Evolutionary conservation across 2,329 filamentous ascomycete genomes (phyloP).

Genomic region (Talaromyces piceae): DNA sequence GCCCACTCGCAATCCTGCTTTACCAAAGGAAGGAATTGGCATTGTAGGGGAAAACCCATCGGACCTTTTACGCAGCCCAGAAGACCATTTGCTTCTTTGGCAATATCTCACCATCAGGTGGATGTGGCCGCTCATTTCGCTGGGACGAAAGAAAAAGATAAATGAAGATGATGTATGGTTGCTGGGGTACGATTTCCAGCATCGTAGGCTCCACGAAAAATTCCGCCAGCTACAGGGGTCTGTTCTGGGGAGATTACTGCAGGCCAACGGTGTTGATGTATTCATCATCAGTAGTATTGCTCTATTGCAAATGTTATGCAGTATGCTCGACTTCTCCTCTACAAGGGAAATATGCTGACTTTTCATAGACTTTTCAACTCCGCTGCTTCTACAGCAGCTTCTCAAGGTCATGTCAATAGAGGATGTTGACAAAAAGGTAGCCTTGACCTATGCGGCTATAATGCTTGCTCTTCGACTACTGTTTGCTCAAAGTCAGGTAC

Average conservation of each 20-base stretch:
- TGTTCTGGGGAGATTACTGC: constrained; percentile 60
- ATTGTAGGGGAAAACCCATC: constrained; percentile 50
- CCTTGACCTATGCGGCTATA: constrained; percentile 58
- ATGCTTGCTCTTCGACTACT: constrained; percentile 55
- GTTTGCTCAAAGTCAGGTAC: constrained; percentile 58
- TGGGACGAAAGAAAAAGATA: constrained; percentile 59
- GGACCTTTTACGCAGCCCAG: constrained; percentile 59
- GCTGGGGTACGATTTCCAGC: constrained; percentile 73
- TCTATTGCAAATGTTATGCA: constrained; percentile 53
- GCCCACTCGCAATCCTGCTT: constrained; percentile 58
- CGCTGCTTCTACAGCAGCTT: constrained; percentile 65
- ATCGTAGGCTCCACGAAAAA: constrained; percentile 62
- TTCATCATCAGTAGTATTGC: constrained; percentile 59
- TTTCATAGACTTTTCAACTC: constrained; percentile 48
- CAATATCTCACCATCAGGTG: constrained; percentile 81
- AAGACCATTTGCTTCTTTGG: constrained; percentile 72
- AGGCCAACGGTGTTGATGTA: constrained; percentile 74
- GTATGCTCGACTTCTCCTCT: constrained; percentile 24
- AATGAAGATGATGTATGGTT: constrained; percentile 76
- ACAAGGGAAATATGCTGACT: constrained; percentile 13
- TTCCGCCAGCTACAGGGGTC: constrained; percentile 68
- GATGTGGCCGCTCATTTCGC: constrained; percentile 65
- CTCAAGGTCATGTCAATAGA: constrained; percentile 58
- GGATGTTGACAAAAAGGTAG: constrained; percentile 44
- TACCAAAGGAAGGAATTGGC: constrained; percentile 53